Base-by-base conservation (phyloP, 768 basidiomycete species). In the Omphalotus guepiniiformis region DNA sequence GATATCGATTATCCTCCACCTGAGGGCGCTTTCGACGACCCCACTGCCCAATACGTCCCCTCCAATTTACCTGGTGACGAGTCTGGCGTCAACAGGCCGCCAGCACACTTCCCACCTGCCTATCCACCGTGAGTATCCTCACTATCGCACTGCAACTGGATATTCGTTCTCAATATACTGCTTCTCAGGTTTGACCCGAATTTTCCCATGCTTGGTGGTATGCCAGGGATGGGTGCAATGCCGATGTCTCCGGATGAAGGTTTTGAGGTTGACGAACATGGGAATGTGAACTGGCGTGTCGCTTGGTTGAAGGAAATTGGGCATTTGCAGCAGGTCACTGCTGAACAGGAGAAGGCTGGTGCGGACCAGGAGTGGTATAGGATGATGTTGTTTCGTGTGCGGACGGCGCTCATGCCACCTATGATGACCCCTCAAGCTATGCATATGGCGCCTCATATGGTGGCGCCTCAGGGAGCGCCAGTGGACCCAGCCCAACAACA, bases 281-380 rank as follows among this genome's bases (percentile, higher is more conserved):
- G 88, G 30, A 81, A 87, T 47, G 76, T 88, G 29, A 80, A 86
- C 62, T 93, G 90, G 90, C 80, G 83, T 42, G 62, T 77, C 23
- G 82, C 84, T 38, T 85, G 90, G 83, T 67, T 83, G 47, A 91
- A 91, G 62, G 90, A 93, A 66, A 75, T 93, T 40, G 75, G 75
- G 7, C 80, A 79, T 58, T 68, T 93, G 48, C 82, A 85, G 57
- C 81, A 85, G 53, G 68, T 89, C n/a, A 85, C 90, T 0, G 74
- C 67, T 7, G 85, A 91, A 56, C 89, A 91, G 59, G 87, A 92
- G 61, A 90, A 89, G 65, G 79, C 80, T 16, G 85, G 84, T 25
- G 83, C 77, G 2, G 87, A 88, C 42, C 81, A 80, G 37, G 89
- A 92, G 52, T 93, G 89, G 89, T 93, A 83, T 57, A 71, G 84